These are phyloP conservation scores for Curvularia sp. DNA, from an alignment of 2,329 filamentous ascomycete genomes.

Conservation along the genomic window DNA sequence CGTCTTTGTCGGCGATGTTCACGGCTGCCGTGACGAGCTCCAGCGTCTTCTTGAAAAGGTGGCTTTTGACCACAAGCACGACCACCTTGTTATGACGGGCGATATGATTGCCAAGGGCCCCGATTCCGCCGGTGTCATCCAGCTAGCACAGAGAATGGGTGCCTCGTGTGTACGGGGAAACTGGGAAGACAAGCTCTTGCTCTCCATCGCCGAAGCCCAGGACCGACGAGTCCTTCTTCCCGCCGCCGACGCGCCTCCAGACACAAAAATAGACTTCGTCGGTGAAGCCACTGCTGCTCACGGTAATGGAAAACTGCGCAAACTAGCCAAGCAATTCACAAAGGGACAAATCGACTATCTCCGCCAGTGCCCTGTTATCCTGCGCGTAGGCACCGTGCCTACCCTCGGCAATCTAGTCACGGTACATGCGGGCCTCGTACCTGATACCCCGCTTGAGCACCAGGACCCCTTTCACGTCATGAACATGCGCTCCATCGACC, in stretches of 20 bases:
- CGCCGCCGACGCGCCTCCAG: slow-evolving; percentile 42
- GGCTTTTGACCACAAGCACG: slow-evolving; percentile 66
- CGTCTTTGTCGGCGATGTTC: slow-evolving; percentile 88
- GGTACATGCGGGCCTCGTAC: slow-evolving; percentile 86
- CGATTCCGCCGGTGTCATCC: slow-evolving; percentile 78
- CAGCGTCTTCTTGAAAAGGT: slow-evolving; percentile 69
- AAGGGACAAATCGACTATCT: slow-evolving; percentile 73
- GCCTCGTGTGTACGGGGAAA: slow-evolving; percentile 90
- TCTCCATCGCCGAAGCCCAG: slow-evolving; percentile 60
- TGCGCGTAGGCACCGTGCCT: slow-evolving; percentile 70
- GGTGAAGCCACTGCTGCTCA: slow-evolving; percentile 43
- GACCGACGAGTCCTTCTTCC: slow-evolving; percentile 28
- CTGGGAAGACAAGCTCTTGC: slow-evolving; percentile 87
- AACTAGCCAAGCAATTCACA: slow-evolving; percentile 64
- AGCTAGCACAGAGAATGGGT: slow-evolving; percentile 72
- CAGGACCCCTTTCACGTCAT: slow-evolving; percentile 84
- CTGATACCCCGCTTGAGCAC: slow-evolving; percentile 70
- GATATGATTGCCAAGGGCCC: slow-evolving; percentile 76
- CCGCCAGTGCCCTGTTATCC: slow-evolving; percentile 74
- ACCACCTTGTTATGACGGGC: slow-evolving; percentile 50
- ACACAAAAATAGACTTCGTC: slow-evolving; percentile 37
- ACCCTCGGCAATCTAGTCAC: slow-evolving; percentile 70
- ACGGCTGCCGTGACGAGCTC: slow-evolving; percentile 77
- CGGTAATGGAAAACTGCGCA: slow-evolving; percentile 52
- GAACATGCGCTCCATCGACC: slow-evolving; percentile 86